These are phyloP conservation scores for Groenewaldozyma sp. DNA, from an alignment of 1,139 yeast genomes.

Conservation along the genomic window DNA sequence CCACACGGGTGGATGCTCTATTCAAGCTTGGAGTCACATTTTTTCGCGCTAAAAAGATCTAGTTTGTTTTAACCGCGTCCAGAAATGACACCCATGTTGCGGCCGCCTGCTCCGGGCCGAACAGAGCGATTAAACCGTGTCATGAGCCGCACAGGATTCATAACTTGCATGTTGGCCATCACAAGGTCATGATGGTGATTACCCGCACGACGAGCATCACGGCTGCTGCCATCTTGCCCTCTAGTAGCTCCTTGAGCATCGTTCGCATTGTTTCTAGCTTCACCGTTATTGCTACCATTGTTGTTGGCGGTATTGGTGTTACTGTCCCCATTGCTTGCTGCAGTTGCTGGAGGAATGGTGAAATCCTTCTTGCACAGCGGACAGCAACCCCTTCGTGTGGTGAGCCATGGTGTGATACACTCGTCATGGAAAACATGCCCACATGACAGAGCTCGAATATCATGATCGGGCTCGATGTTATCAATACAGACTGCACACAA, in stretches of 20 bases:
- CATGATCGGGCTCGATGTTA: slow-evolving; percentile 50
- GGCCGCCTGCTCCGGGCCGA: not conserved
- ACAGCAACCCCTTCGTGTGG: slow-evolving; percentile 66
- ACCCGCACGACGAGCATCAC: not conserved
- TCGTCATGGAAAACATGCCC: slow-evolving; percentile 76
- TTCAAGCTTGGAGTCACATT: too few relatives aligned
- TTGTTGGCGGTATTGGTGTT: too few relatives aligned
- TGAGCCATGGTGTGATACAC: slow-evolving; percentile 78
- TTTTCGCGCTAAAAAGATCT: too few relatives aligned
- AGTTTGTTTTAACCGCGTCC: too few relatives aligned
- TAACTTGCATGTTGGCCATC: not conserved
- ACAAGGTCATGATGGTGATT: not conserved
- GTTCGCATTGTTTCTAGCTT: not conserved
- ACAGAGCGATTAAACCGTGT: slow-evolving; percentile 1
- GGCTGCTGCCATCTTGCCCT: not conserved
- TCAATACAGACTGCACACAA: slow-evolving; percentile 76
- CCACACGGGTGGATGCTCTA: too few relatives aligned
- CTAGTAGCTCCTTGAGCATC: not conserved
- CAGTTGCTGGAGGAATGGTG: not conserved
- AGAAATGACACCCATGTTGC: too few relatives aligned
- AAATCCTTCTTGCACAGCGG: slow-evolving; percentile 60
- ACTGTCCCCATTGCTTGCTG: not conserved
- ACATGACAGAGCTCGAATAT: slow-evolving; percentile 65
- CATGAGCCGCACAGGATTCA: slow-evolving; percentile 1
- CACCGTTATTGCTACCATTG: not conserved